A percentile compares a stretch with the other conserved stretches of the same genome.
Conservation (phyloP, 371 early-diverging fungal species). For the Mortierella sp. region DNA sequence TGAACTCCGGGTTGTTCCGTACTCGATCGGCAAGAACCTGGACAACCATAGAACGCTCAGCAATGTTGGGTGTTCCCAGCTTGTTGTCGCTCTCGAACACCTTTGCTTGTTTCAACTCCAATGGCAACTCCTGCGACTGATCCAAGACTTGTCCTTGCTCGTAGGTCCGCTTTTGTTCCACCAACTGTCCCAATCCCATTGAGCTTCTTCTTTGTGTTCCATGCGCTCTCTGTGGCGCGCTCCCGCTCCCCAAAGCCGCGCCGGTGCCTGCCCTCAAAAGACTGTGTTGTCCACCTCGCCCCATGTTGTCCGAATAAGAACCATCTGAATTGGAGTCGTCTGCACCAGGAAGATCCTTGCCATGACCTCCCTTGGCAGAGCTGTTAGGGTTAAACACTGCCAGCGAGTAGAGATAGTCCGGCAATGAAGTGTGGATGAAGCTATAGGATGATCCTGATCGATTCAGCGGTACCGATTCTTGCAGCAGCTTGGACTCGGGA, state of each 20-base stretch:
- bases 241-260: too few species aligned
- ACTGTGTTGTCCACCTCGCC: too few species aligned
- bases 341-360: too few species aligned
- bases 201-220: too few species aligned
- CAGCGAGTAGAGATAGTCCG: neutral
- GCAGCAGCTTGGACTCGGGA: neutral
- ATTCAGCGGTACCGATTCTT: neutral
- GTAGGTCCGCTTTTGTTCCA: too few species aligned
- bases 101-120: neutral
- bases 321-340: neutral
- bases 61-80: neutral
- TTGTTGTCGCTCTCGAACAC: neutral
- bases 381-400: neutral
- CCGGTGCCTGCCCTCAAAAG: too few species aligned
- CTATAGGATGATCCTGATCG: neutral
- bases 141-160: too few species aligned
- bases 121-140: too few species aligned
- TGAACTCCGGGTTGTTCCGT: neutral
- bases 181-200: too few species aligned
- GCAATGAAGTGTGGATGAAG: neutral
- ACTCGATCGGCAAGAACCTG: slow-evolving; percentile 13
- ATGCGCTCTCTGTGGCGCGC: too few species aligned
- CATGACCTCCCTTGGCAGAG: too few species aligned
- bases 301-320: neutral
- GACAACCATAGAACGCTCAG: neutral